Percentiles rank a stretch among this genome's conserved stretches.
Conservation (phyloP, 495 filamentous ascomycete species). For the Chaetomium tenue region DNA sequence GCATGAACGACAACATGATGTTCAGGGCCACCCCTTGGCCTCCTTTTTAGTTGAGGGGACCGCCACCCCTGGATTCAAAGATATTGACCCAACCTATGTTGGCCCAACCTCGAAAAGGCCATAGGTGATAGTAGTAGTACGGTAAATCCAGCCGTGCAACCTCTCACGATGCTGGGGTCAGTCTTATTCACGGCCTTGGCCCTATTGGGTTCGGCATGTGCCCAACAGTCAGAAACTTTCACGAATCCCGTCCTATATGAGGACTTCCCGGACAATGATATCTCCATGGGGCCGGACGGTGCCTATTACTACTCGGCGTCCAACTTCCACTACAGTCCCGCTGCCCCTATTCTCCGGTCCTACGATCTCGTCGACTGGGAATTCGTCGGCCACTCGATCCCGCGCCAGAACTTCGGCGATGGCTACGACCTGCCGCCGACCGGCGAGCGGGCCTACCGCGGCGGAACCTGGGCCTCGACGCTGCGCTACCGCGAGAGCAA, state of each 20-base stretch:
- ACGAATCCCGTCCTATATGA: slow-evolving; percentile 12
- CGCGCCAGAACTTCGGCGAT: slow-evolving; percentile 11
- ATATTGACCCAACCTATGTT: too few relatives aligned
- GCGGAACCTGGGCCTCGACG: slow-evolving; percentile 9
- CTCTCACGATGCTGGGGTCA: slow-evolving; percentile 1
- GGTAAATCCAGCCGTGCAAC: background rate
- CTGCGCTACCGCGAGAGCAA: slow-evolving; percentile 13
- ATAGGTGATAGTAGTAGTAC: too few relatives aligned
- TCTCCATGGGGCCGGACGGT: background rate
- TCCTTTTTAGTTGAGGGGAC: background rate
- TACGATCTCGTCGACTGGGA: slow-evolving; percentile 14
- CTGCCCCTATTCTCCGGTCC: slow-evolving; percentile 9
- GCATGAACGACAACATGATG: background rate
- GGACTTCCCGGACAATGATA: slow-evolving; percentile 13
- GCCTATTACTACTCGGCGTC: slow-evolving; percentile 11
- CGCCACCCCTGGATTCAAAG: background rate
- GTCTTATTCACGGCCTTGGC: background rate
- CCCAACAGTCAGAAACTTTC: background rate
- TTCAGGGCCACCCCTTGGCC: background rate
- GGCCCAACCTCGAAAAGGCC: too few relatives aligned
- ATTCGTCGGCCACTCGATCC: slow-evolving; percentile 14
- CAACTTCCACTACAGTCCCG: slow-evolving; percentile 16
- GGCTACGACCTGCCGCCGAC: slow-evolving; percentile 9
- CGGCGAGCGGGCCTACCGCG: slow-evolving; percentile 8
- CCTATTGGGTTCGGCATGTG: background rate